Evolutionary conservation across 2,329 filamentous ascomycete species (phyloP).

Genomic region (Purpureocillium lavendulum): DNA sequence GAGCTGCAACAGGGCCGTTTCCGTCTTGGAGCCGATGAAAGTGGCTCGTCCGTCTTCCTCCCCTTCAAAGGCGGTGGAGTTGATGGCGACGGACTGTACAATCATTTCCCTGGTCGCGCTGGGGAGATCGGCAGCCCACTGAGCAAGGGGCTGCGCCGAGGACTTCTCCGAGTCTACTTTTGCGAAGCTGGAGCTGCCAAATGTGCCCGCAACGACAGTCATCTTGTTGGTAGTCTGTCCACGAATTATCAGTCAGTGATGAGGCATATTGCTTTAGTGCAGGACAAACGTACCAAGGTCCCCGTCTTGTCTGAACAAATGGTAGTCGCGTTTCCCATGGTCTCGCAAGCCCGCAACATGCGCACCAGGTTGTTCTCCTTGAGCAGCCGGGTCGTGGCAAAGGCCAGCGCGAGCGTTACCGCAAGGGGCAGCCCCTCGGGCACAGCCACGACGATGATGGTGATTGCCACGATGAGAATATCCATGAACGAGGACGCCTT

Average conservation of each 20-base stretch:
- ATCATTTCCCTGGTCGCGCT: conserved; percentile 23
- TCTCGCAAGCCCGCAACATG: conserved; percentile 60
- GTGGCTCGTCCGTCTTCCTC: conserved; percentile 28
- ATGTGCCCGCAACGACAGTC: conserved; percentile 14
- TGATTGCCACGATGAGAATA: conserved; percentile 58
- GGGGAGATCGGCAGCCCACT: conserved; percentile 8
- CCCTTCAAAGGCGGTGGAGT: conserved; percentile 46
- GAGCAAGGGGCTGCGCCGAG: not conserved
- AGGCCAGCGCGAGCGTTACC: conserved; percentile 59
- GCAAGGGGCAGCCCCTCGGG: conserved; percentile 59
- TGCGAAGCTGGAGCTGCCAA: conserved; percentile 12
- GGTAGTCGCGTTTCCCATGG: conserved; percentile 64
- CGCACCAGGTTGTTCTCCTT: conserved; percentile 65
- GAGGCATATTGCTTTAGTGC: too few species aligned
- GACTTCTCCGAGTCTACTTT: conserved; percentile 3
- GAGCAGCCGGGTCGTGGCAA: conserved; percentile 61
- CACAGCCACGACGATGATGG: conserved; percentile 59
- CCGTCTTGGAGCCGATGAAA: conserved; percentile 47
- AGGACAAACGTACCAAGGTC: conserved; percentile 15
- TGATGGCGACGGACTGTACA: conserved; percentile 40
- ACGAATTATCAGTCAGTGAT: not conserved
- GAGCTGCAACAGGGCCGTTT: conserved; percentile 42
- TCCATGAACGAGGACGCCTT: conserved; percentile 53
- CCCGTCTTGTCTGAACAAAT: conserved; percentile 61
- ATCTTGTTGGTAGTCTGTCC: conserved; percentile 18